A percentile compares a stretch with the other conserved stretches of the same genome.
phyloP scores from a whole-genome alignment of 768 basidiomycete species.

The Amanita thiersii region DNA sequence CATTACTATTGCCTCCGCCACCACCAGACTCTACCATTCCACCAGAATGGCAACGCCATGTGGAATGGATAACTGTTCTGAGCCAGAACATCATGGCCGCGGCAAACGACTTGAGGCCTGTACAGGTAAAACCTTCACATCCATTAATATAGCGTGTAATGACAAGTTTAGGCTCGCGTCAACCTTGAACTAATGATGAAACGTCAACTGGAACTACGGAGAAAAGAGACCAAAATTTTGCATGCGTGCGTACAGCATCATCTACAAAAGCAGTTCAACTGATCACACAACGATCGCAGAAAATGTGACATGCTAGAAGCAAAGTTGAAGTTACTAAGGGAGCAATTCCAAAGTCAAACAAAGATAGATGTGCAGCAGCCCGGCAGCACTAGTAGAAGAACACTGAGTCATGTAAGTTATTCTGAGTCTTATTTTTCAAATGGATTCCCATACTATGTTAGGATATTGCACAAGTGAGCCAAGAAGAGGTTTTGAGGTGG shows the following conservation, averaged over 20 bases:
- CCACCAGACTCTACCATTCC: slow-evolving; percentile 32
- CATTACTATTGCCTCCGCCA: slow-evolving; percentile 62
- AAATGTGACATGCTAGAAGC: slow-evolving; percentile 68
- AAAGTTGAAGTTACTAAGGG: slow-evolving; percentile 50
- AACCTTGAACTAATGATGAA: slow-evolving; percentile 80
- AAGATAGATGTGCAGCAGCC: background rate
- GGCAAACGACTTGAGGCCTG: slow-evolving; percentile 82
- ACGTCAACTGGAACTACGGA: slow-evolving; percentile 65
- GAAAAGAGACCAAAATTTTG: slow-evolving; percentile 60
- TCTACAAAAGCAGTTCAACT: slow-evolving; percentile 1
- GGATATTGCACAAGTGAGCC: slow-evolving; percentile 13
- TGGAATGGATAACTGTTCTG: slow-evolving; percentile 77
- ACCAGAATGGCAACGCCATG: slow-evolving; percentile 67
- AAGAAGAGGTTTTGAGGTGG: slow-evolving; percentile 47
- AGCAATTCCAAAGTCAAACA: slow-evolving; percentile 16
- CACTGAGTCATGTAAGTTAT: background rate
- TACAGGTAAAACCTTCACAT: slow-evolving; percentile 47
- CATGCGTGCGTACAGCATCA: slow-evolving; percentile 45
- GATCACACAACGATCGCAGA: slow-evolving; percentile 22
- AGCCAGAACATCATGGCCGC: slow-evolving; percentile 86
- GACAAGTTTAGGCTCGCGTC: slow-evolving; percentile 52
- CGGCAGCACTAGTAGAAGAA: background rate
- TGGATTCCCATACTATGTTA: background rate
- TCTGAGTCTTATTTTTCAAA: background rate
- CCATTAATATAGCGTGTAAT: slow-evolving; percentile 3